Conservation (phyloP, 2,329 filamentous ascomycete genomes). For the Trichothecium roseum region DNA sequence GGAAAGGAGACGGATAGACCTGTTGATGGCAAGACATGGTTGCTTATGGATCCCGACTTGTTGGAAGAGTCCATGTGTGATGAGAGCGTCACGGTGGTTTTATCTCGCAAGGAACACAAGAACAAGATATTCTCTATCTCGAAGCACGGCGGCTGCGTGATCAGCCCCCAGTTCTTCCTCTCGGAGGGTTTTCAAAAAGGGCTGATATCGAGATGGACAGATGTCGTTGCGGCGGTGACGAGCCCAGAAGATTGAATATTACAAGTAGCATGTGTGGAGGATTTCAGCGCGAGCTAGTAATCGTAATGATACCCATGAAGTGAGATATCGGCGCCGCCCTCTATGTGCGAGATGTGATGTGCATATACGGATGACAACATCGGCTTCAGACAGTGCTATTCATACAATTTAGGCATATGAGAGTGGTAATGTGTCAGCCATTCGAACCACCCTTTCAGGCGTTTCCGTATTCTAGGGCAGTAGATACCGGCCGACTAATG, state of each 20-base stretch:
- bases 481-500: slow-evolving; percentile 66
- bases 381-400: too few species aligned
- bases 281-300: slow-evolving; percentile 9
- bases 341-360: not conserved
- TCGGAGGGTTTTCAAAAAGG: slow-evolving; percentile 46
- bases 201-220: slow-evolving; percentile 24
- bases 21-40: slow-evolving; percentile 49
- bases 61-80: slow-evolving; percentile 80
- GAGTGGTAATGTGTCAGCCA: slow-evolving; percentile 58
- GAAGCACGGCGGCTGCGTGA: slow-evolving; percentile 68
- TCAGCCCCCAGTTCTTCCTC: slow-evolving; percentile 53
- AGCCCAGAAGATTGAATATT: slow-evolving; percentile 15
- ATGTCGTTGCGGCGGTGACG: slow-evolving; percentile 20
- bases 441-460: slow-evolving; percentile 77
- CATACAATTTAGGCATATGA: too few species aligned
- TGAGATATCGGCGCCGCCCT: not conserved
- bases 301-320: slow-evolving; percentile 14
- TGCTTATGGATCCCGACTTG: slow-evolving; percentile 79
- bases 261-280: slow-evolving; percentile 12
- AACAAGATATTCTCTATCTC: slow-evolving; percentile 61
- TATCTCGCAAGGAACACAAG: slow-evolving; percentile 49
- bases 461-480: slow-evolving; percentile 66
- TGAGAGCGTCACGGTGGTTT: slow-evolving; percentile 73
- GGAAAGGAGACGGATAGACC: slow-evolving; percentile 43
- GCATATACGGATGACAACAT: not conserved